Base-by-base conservation (phyloP, 2,329 filamentous ascomycete genomes). In the Talaromyces amestolkiae region DNA sequence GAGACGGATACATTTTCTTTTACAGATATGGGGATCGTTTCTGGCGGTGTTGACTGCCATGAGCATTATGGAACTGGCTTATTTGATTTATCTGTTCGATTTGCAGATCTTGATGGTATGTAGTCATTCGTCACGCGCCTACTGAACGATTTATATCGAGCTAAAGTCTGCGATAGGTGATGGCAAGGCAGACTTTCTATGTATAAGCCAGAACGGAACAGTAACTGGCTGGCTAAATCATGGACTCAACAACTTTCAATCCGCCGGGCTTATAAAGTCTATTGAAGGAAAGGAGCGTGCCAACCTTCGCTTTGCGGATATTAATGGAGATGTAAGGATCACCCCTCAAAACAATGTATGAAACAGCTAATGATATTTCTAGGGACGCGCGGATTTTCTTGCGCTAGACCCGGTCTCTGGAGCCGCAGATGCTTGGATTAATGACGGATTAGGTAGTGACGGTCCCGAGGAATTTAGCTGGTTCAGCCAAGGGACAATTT, bases 1-100 rank as follows among this genome's bases (percentile, higher is more conserved):
- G 53, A 56, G 31, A 56, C 53, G 31, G 53, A 56, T 5, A 56
- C 53, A 19, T 56, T 56, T 37, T 56, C 53, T n/a, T 56, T 56
- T 5, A 56, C 53, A 19, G 53, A 56, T 8, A 37, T 56, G 53
- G 53, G 53, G 8, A 56, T 37, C 10, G 27, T 56, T 19, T 56
- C 53, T n/a, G 53, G 27, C 1, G 53, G 53, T 56, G 15, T 56
- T 8, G 11, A 37, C 19, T 56, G 53, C 15, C 27, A 35, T 19
- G 53, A 56, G 35, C 53, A 56, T 56, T 56, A 56, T 35, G 53
- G 53, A 37, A 10, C 53, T n/a, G 53, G 53, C 7, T 4, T 56
- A 22, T 56, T 56, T 37, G 53, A 56, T 56, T 37, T 56, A 37
- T n/a, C 53, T 19, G 53, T 56, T 19, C 53, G 53, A 56, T 56